Conservation (phyloP, 1,284 basidiomycete genomes). For the Phylloboletellus chloephorus region DNA sequence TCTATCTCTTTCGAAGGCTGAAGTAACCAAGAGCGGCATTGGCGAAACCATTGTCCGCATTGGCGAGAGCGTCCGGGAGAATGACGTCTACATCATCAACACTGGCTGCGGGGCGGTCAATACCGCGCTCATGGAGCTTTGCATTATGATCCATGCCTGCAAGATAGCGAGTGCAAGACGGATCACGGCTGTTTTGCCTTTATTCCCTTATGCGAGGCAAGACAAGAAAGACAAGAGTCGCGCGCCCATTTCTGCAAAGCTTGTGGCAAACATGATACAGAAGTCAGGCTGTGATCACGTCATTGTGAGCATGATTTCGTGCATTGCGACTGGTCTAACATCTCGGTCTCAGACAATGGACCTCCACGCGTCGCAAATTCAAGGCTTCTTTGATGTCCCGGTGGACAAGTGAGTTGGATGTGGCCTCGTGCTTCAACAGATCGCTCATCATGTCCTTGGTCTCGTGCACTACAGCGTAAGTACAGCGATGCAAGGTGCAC, state of each 20-base stretch:
- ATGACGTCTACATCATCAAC: constrained; percentile 99
- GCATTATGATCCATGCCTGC: constrained; percentile 99
- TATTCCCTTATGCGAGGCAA: constrained; percentile 93
- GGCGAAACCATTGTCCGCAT: constrained; percentile 93
- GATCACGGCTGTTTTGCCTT: constrained; percentile 93
- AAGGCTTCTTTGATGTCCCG: constrained; percentile 99
- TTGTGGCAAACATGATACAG: constrained; percentile 99
- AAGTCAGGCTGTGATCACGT: constrained; percentile 98
- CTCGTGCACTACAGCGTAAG: constrained; percentile 42
- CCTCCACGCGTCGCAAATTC: constrained; percentile 95
- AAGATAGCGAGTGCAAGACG: constrained; percentile 94
- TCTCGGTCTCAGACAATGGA: constrained; percentile 80
- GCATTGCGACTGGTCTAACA: constrained; percentile 6
- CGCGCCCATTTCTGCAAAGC: constrained; percentile 97
- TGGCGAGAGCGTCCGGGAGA: constrained; percentile 92
- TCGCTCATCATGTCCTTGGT: constrained; percentile 19
- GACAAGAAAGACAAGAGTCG: constrained; percentile 99
- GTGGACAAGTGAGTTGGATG: constrained; percentile 87
- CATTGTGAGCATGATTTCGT: constrained; percentile 62
- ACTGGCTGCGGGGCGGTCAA: constrained; percentile 85
- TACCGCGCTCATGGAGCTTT: constrained; percentile 91
- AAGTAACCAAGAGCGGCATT: constrained; percentile 83
- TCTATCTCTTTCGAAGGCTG: constrained; percentile 77
- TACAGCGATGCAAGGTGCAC: constrained; percentile 18
- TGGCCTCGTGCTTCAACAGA: constrained; percentile 6